Evolutionary conservation across 345 rosid genomes (phyloP).

Genomic region (Hibiscus mutabilis): DNA sequence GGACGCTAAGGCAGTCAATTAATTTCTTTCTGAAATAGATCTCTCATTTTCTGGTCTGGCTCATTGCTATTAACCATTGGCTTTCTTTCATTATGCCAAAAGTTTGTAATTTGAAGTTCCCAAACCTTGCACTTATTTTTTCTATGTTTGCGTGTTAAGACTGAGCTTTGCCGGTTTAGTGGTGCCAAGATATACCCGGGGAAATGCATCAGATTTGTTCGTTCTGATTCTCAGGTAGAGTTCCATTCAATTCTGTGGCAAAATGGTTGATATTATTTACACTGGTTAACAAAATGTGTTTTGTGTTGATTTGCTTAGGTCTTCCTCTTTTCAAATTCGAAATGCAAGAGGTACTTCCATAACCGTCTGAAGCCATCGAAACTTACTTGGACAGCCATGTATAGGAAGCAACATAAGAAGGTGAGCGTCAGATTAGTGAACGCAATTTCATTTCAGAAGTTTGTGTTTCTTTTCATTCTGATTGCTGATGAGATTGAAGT

Average conservation of each 20-base stretch:
- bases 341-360: constrained; percentile 93
- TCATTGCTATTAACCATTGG: no score
- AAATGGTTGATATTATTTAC: not conserved
- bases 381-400: constrained; percentile 82
- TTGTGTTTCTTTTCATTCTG: not conserved
- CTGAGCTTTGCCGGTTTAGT: constrained; percentile 76
- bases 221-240: constrained; percentile 67
- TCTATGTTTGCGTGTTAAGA: constrained; percentile 10
- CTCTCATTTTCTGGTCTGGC: not conserved
- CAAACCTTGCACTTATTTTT: not conserved
- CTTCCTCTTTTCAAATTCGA: constrained; percentile 80
- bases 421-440: not conserved
- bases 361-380: constrained; percentile 86
- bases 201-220: constrained; percentile 60
- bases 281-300: not conserved
- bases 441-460: not conserved
- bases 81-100: no score
- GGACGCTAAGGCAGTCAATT: not conserved
- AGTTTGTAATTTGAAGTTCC: no score
- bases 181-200: constrained; percentile 77
- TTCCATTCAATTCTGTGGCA: constrained; percentile 1
- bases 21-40: not conserved
- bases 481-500: not conserved
- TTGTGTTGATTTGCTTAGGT: constrained; percentile 34
- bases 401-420: constrained; percentile 69